phyloP scores from a whole-genome alignment of 345 rosid genomes.

The Syzygium grande region DNA sequence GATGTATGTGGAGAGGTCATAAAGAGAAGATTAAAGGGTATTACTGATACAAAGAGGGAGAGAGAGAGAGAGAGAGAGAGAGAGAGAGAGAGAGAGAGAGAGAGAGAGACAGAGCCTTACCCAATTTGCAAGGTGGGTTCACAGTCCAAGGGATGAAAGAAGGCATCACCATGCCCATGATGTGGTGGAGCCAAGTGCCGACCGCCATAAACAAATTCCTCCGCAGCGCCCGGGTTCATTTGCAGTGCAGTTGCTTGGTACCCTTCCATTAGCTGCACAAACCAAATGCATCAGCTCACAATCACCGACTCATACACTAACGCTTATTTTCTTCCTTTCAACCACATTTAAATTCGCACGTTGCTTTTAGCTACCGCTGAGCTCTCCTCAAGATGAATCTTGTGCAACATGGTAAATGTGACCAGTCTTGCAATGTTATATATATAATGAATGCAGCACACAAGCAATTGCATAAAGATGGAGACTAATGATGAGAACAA shows the following conservation, averaged over 20 bases:
- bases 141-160: conserved; percentile 79
- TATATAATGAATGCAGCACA: background rate
- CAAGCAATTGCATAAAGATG: background rate
- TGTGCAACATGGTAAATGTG: background rate
- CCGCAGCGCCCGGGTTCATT: conserved; percentile 39
- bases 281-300: background rate
- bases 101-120: conserved; percentile 23
- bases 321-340: background rate
- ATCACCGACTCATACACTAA: background rate
- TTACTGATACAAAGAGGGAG: background rate
- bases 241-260: conserved; percentile 64
- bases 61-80: background rate
- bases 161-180: conserved; percentile 39
- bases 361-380: background rate
- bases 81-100: background rate
- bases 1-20: background rate
- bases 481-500: background rate
- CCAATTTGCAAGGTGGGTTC: conserved; percentile 91
- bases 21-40: background rate
- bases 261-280: conserved; percentile 77
- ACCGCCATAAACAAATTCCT: conserved; percentile 58
- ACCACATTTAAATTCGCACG: background rate
- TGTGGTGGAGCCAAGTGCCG: conserved; percentile 31
- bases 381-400: background rate
- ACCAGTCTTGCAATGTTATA: background rate